Conservation (phyloP, 805 yeast species). For the Candida broadrunensis region DNA sequence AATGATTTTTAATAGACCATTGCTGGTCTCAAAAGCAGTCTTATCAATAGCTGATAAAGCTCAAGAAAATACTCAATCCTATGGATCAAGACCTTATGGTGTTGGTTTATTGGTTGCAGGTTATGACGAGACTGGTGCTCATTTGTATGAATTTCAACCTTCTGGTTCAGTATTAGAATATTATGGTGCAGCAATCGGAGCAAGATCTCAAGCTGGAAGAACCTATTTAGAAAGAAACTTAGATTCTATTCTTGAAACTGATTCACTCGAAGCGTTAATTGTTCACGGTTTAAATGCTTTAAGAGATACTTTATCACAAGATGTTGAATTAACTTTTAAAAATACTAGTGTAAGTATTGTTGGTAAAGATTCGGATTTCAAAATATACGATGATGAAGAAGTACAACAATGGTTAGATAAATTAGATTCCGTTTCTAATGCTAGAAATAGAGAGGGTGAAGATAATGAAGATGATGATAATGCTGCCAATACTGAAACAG, state of each 20-base stretch:
- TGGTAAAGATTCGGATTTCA: constrained; percentile 75
- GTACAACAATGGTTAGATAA: constrained; percentile 81
- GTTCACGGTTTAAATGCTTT: constrained; percentile 85
- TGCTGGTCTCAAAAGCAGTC: constrained; percentile 81
- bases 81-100: constrained; percentile 97
- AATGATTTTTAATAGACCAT: constrained; percentile 81
- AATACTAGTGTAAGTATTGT: constrained; percentile 92
- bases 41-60: constrained; percentile 92
- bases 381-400: constrained; percentile 79
- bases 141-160: constrained; percentile 91
- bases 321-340: constrained; percentile 77
- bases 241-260: constrained; percentile 59
- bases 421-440: constrained; percentile 63
- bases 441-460: constrained; percentile 46
- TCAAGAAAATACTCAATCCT: constrained; percentile 91
- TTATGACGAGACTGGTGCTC: constrained; percentile 91
- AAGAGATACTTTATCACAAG: constrained; percentile 92
- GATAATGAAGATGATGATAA: constrained; percentile 25
- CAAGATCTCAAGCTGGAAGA: constrained; percentile 97
- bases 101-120: constrained; percentile 92
- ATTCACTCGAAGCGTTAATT: constrained; percentile 68
- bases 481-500: constrained; percentile 2
- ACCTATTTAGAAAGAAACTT: constrained; percentile 89
- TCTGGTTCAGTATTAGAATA: constrained; percentile 91
- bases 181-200: constrained; percentile 94